Evolutionary conservation across 129 eudicot genomes (phyloP), one percentile per base, ranked within the genome.

Genomic region (Deinandra increscens): DNA sequence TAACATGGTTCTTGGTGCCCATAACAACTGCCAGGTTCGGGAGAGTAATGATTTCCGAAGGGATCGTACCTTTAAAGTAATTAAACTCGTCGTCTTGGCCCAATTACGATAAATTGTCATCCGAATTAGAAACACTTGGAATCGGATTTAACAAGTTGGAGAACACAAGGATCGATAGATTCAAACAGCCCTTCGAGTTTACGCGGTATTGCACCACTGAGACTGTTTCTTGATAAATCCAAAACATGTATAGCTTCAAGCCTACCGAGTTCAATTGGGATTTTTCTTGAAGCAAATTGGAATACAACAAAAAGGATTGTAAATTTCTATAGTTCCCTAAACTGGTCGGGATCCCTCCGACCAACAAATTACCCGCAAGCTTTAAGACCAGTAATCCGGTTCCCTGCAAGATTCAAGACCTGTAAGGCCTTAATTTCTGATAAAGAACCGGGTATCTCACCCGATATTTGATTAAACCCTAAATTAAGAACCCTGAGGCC

Each of bases 1-100:
- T 68, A 88, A 78, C 36, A 84, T 87, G 8, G 89, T 85, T 78
- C 94, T 79, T 1, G 98, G 98, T 4, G 89, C 96, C 98, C 98
- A 92, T 54, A 92, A 19, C 51, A 92, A 46, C 74, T 79, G 79
- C 75, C n/a, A 92, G 84, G 67, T 80, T 92, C 7, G 89, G 84
- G 39, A 92, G 87, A 20, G 75, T 54, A 3, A 81, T 69, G 38
- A 92, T 75, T 72, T 78, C 88, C 0, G 58, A 18, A 0, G 98
- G 95, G 31, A 92, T 62, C 0, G 79, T 37, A 6, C 96, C 96
- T 70, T 84, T 82, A 37, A 76, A 92, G 74, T 82, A 83, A 60
- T 92, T 92, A 20, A 59, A 82, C 66, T 92, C 96, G 0, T 84
- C 88, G 36, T 84, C 75, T 2, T 73, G 80, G 11, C 75, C 74